Evolutionary conservation across 164 flowering plant species (phyloP), one percentile per base, ranked within the genome.

Genomic region (Saururus chinensis): DNA sequence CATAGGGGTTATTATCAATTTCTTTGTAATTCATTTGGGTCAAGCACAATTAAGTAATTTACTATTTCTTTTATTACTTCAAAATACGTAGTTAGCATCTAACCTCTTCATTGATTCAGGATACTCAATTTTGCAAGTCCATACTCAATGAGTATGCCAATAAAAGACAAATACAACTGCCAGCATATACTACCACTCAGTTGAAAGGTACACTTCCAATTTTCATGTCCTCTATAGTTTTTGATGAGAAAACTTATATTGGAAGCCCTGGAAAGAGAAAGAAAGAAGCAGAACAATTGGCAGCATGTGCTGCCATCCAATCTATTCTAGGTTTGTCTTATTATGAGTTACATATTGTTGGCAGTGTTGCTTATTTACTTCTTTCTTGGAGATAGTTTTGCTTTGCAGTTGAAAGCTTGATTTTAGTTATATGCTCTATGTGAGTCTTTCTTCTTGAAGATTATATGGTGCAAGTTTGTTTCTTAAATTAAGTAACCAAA

Each of bases 261-360:
- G 84, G 88, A 52, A 67, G 51, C 10, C 55, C 60, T 22, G 80
- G 74, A 9, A 79, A 25, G 66, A 84, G 19, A 71, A 85, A 88
- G 75, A 85, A 81, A 71, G 91, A 85, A 49, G 82, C 89, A 35
- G 88, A 85, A 45, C 87, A 81, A 54, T 57, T 81, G 67, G 89
- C 82, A 42, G 91, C 89, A 17, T 84, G 84, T 24, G 61, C 76
- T 49, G 82, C 64, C 53, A 74, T 83, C 30, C 63, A 64, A n/a
- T 75, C 75, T 0, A 66, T 77, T 59, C 64, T 83, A 10, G 87
- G 89, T 83, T 69, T 45, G 17, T 8, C 14, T 12, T 7, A 40
- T 42, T 53, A 37, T 57, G 49, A 37, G 1, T 9, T 52, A 19
- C 26, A 22, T 42, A 9, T 21, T n/a, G 17, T 45, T 17, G 5